Conservation (phyloP, 176 grass and related monocot species). For the Phyllostachys edulis region DNA sequence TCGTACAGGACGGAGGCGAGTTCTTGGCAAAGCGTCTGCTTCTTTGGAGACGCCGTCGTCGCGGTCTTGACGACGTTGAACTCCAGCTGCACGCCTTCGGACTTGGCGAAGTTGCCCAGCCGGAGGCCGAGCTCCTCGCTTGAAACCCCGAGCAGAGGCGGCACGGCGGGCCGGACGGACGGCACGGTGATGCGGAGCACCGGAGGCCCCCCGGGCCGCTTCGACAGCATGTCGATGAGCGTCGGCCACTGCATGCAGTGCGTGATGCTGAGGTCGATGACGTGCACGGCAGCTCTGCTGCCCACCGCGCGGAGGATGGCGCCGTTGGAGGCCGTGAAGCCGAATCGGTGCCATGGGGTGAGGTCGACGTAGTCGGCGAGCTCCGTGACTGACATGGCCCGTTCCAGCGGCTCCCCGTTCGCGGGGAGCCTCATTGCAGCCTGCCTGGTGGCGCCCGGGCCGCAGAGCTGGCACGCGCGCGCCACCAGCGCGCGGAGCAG, state of each 20-base stretch:
- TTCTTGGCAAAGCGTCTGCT: slow-evolving; percentile 42
- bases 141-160: slow-evolving; percentile 52
- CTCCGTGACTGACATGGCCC: slow-evolving; percentile 72
- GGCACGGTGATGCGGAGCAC: slow-evolving; percentile 69
- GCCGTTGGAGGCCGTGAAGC: slow-evolving; percentile 75
- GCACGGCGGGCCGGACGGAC: slow-evolving; percentile 18
- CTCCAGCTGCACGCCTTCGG: slow-evolving; percentile 68
- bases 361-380: slow-evolving; percentile 86
- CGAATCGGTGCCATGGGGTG: slow-evolving; percentile 86
- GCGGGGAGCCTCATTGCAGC: not conserved
- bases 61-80: slow-evolving; percentile 49
- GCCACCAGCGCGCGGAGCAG: slow-evolving; percentile 80
- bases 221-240: slow-evolving; percentile 75
- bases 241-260: slow-evolving; percentile 99
- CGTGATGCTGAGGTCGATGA: slow-evolving; percentile 76
- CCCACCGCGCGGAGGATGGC: slow-evolving; percentile 73
- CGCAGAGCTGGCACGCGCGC: slow-evolving; percentile 64
- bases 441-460: slow-evolving; percentile 15
- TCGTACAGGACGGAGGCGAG: slow-evolving; percentile 44
- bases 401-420: not conserved
- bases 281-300: slow-evolving; percentile 54
- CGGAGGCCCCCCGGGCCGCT: slow-evolving; percentile 57
- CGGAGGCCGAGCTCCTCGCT: slow-evolving; percentile 68
- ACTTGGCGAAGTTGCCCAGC: slow-evolving; percentile 71
- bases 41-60: slow-evolving; percentile 24